Evolutionary conservation across 1,284 basidiomycete genomes (phyloP).

Genomic region (Puccinia horiana): DNA sequence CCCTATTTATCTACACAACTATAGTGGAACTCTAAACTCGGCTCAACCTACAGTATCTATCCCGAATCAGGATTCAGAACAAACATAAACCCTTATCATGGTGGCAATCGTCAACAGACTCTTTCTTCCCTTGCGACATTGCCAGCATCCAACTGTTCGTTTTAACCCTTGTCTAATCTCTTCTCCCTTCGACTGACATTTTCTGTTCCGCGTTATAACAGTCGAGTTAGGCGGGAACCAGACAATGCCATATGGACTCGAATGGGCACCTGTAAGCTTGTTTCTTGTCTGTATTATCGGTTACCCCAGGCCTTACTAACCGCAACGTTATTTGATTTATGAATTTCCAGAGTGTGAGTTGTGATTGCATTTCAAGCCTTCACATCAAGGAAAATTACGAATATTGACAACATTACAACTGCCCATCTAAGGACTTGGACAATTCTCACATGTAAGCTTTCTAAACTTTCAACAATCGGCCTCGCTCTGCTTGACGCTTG

Average conservation of each 20-base stretch:
- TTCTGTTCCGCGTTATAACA: slow-evolving; percentile 39
- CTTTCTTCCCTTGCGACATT: slow-evolving; percentile 54
- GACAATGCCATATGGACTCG: slow-evolving; percentile 52
- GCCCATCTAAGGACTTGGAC: background rate
- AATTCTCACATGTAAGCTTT: slow-evolving; percentile 40
- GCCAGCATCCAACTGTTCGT: slow-evolving; percentile 53
- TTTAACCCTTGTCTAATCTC: slow-evolving; percentile 25
- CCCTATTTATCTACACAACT: background rate
- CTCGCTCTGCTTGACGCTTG: background rate
- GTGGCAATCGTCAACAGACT: slow-evolving; percentile 56
- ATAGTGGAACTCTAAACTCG: slow-evolving; percentile 28
- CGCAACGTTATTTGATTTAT: background rate
- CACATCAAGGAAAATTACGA: background rate
- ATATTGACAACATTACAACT: background rate
- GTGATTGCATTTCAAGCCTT: background rate
- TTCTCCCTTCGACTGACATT: background rate
- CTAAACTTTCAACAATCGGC: background rate
- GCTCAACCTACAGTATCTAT: slow-evolving; percentile 35
- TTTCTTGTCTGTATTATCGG: slow-evolving; percentile 32
- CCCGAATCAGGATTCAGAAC: slow-evolving; percentile 47
- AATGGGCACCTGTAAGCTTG: slow-evolving; percentile 53
- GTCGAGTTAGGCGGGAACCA: slow-evolving; percentile 53
- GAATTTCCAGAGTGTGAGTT: slow-evolving; percentile 27
- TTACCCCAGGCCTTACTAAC: background rate
- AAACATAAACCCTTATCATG: slow-evolving; percentile 54